Conservation (phyloP, 139 green algal species). For the Yamagishiella unicocca region DNA sequence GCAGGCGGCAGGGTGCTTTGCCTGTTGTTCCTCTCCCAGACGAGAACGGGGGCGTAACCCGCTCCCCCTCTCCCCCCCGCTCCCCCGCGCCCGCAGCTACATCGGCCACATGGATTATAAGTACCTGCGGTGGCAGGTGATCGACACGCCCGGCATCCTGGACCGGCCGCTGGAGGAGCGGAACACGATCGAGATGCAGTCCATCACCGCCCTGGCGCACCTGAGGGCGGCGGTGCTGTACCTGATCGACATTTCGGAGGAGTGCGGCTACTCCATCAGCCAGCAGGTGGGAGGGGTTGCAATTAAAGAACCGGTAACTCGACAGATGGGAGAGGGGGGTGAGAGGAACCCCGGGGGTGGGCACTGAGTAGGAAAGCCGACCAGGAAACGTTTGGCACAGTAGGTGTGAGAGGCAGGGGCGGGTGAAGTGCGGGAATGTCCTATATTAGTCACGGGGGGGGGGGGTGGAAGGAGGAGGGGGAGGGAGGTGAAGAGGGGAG, state of each 20-base stretch:
- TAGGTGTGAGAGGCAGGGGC: too few relatives aligned
- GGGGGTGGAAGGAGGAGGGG: too few relatives aligned
- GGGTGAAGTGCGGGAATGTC: too few relatives aligned
- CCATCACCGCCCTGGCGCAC: constrained; percentile 98
- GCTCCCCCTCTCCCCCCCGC: not conserved
- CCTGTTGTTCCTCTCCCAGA: not conserved
- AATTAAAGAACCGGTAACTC: too few relatives aligned
- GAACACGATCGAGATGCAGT: constrained; percentile 99
- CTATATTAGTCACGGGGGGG: too few relatives aligned
- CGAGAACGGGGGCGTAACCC: too few relatives aligned
- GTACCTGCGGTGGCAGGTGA: constrained; percentile 93
- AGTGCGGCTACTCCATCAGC: constrained; percentile 95
- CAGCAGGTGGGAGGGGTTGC: constrained; percentile 82
- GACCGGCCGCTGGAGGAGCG: constrained; percentile 98
- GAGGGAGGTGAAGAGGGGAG: too few relatives aligned
- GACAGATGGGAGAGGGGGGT: too few relatives aligned
- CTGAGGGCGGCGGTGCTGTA: constrained; percentile 97
- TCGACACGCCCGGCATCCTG: constrained; percentile 99
- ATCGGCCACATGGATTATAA: constrained; percentile 99
- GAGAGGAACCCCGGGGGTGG: too few relatives aligned
- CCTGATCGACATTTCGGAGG: constrained; percentile 95
- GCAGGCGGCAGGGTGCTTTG: not conserved
- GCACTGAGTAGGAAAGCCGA: too few relatives aligned
- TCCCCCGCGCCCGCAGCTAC: constrained; percentile 84
- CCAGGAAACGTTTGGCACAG: too few relatives aligned